phyloP scores from a whole-genome alignment of 2,329 filamentous ascomycete species.

The Periconia digitata region DNA sequence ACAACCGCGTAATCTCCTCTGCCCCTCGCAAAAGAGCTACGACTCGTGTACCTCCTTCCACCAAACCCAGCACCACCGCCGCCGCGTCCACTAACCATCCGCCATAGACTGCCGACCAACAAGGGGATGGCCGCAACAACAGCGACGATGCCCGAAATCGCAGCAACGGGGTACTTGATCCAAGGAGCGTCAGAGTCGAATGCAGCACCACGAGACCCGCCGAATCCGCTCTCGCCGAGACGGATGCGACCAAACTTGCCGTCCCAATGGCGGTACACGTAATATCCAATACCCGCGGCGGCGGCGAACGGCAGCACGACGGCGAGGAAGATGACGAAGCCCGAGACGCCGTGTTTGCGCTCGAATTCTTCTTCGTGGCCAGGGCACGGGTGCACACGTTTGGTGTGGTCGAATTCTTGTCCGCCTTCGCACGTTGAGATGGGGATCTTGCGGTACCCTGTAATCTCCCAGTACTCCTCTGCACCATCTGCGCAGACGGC shows the following conservation, averaged over 20 bases:
- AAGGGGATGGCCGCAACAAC: conserved; percentile 62
- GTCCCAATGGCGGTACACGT: conserved; percentile 80
- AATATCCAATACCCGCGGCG: conserved; percentile 77
- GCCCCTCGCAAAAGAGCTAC: conserved; percentile 84
- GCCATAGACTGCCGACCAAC: conserved; percentile 72
- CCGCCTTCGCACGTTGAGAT: conserved; percentile 85
- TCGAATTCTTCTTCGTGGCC: conserved; percentile 82
- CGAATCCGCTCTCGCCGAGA: conserved; percentile 65
- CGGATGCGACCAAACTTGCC: conserved; percentile 88
- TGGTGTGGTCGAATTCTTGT: conserved; percentile 69
- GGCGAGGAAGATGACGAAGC: conserved; percentile 80
- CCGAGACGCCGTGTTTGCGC: conserved; percentile 69
- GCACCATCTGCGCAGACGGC: conserved; percentile 66
- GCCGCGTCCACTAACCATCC: conserved; percentile 58
- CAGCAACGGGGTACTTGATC: conserved; percentile 71
- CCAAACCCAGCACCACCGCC: conserved; percentile 44
- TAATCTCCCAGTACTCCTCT: conserved; percentile 80
- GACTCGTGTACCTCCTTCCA: conserved; percentile 78
- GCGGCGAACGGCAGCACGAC: conserved; percentile 73
- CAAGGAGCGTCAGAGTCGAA: conserved; percentile 70
- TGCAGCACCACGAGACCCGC: conserved; percentile 13
- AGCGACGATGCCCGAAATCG: conserved; percentile 57
- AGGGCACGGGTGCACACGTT: conserved; percentile 65
- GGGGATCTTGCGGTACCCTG: conserved; percentile 86
- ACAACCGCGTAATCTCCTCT: conserved; percentile 86